Evolutionary conservation across 1,284 basidiomycete genomes (phyloP), one percentile per base, ranked within the genome.

Genomic region (Xerocomus minutiporus): DNA sequence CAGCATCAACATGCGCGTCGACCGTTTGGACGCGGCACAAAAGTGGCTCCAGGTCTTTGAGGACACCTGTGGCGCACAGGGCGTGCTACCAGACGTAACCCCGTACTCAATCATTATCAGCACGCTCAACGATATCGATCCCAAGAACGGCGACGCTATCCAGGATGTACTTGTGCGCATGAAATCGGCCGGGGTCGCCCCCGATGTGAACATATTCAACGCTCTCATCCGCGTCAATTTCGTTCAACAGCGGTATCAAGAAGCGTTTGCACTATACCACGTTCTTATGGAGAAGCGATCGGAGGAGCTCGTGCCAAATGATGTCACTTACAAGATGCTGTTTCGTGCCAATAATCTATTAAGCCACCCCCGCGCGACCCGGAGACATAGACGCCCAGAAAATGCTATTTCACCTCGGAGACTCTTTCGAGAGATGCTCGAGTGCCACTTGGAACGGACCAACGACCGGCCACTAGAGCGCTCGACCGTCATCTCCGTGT

Each of bases 371-470:
- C 59, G 60, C 13, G 32, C 54, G 1, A 53, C 54, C 0, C 70
- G 72, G 38, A 50, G 51, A 29, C 52, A 59, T 23, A 56, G 60
- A 36, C 52, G 38, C 0, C 55, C 65, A 4, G 51, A 53, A 20
- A 61, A 69, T 38, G 60, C 65, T 17, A 58, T 74, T 1, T 55
- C 64, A 8, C 71, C 76, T 5, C 74, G 79, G 23, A 57, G 59
- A n/a, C 65, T 82, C n/a, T 80, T 74, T 62, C 67, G 64, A 17
- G 74, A 81, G 34, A 75, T 82, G 74, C 63, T 78, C 46, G 49
- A 55, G 36, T 68, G 64, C 51, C 71, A 73, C 46, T 55, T 65
- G 32, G 62, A 68, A 39, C 64, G 59, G 40, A 64, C 55, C 5
- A 26, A 51, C 5, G 58, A 52, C 28, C 53, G 44, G 8, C 54